Conservation (phyloP, 495 filamentous ascomycete species). For the Parmelia sp. region DNA sequence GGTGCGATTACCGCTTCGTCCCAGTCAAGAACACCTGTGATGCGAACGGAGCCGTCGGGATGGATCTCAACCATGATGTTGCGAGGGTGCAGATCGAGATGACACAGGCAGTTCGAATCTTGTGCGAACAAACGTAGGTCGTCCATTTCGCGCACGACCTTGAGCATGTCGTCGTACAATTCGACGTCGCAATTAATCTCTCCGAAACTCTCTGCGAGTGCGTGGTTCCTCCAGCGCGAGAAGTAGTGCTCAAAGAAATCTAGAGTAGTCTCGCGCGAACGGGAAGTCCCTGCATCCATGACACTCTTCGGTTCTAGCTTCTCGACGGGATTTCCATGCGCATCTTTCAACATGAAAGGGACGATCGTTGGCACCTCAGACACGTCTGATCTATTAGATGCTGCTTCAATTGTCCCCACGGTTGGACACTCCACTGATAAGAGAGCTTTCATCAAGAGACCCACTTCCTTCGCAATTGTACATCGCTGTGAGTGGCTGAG, state of each 20-base stretch:
- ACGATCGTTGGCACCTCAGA: slow-evolving; percentile 8
- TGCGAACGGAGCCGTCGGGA: slow-evolving; percentile 12
- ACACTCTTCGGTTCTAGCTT: neutral
- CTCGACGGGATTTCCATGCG: neutral
- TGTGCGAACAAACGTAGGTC: slow-evolving; percentile 11
- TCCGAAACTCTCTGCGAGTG: neutral
- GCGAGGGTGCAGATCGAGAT: slow-evolving; percentile 34
- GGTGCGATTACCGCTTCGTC: slow-evolving; percentile 36
- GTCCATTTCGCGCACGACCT: slow-evolving; percentile 17
- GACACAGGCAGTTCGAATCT: slow-evolving; percentile 29
- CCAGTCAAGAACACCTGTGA: slow-evolving; percentile 38
- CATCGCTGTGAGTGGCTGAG: slow-evolving; percentile 20
- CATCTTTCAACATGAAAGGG: slow-evolving; percentile 19
- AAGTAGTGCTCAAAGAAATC: slow-evolving; percentile 7
- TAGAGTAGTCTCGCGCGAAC: slow-evolving; percentile 1
- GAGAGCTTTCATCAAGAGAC: slow-evolving; percentile 2
- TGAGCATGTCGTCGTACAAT: slow-evolving; percentile 11
- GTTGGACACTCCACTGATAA: slow-evolving; percentile 16
- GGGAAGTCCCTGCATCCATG: neutral
- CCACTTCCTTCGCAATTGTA: slow-evolving; percentile 5
- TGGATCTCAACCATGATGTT: slow-evolving; percentile 33
- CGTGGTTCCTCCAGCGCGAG: slow-evolving; percentile 1
- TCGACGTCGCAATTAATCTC: neutral
- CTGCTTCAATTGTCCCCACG: slow-evolving; percentile 9
- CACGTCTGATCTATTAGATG: neutral